A percentile compares a stretch with the other conserved stretches of the same genome.
phyloP scores from a whole-genome alignment of 2,329 filamentous ascomycete genomes.

The Domatiomyces globalis region DNA sequence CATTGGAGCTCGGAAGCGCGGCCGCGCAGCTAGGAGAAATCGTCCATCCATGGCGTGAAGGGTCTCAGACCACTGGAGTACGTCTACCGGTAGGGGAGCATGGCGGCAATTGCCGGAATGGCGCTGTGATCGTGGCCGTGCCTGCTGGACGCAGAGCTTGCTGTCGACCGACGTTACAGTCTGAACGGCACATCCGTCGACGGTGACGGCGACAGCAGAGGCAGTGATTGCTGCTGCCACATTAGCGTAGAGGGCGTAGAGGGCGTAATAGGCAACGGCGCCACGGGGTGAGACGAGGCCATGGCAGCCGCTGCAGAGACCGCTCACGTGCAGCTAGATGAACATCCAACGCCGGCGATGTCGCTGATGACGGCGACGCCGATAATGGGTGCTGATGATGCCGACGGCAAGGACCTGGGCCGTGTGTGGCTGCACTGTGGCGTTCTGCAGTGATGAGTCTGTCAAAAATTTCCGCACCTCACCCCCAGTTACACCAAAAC shows the following conservation, averaged over 20 bases:
- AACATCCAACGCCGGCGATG: constrained; percentile 18
- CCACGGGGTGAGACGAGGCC: constrained; percentile 5
- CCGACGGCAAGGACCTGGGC: too few relatives aligned
- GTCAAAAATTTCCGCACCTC: too few relatives aligned
- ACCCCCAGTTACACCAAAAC: too few relatives aligned
- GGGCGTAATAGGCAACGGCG: background rate
- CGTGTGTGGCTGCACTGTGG: constrained; percentile 5
- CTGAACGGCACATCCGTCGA: background rate
- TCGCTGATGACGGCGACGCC: constrained; percentile 17
- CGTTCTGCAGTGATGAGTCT: too few relatives aligned
- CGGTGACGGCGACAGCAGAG: constrained; percentile 20
- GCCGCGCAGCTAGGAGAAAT: background rate
- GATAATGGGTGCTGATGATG: constrained; percentile 1
- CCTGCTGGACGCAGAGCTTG: constrained; percentile 77
- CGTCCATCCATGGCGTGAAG: too few relatives aligned
- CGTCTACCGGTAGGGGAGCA: background rate
- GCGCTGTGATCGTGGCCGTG: constrained; percentile 22
- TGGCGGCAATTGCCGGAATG: background rate
- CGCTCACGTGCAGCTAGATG: constrained; percentile 24
- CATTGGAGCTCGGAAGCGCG: too few relatives aligned
- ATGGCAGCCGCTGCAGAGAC: constrained; percentile 23
- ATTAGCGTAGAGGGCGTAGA: constrained; percentile 19
- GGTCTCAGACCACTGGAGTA: background rate
- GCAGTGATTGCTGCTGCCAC: constrained; percentile 12
- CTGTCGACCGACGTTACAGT: constrained; percentile 57